Conservation (phyloP, 371 early-diverging fungal genomes). For the Rhizopus microsporus region DNA sequence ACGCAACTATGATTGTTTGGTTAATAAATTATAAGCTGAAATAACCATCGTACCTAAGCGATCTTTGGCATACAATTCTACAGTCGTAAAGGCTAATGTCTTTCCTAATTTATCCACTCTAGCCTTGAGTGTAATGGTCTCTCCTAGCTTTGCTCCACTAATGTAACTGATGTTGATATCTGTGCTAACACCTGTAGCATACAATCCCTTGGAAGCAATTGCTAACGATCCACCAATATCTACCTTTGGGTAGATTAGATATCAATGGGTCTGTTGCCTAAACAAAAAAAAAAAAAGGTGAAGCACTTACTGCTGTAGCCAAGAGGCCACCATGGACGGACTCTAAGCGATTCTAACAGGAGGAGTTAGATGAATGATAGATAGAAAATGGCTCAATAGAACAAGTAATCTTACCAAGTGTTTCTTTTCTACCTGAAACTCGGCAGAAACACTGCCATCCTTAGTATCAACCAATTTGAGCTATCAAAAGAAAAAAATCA, state of each 20-base stretch:
- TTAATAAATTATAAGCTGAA: background rate
- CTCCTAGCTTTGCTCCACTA: slow-evolving; percentile 56
- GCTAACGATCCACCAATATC: slow-evolving; percentile 67
- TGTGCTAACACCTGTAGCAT: slow-evolving; percentile 65
- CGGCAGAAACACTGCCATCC: slow-evolving; percentile 47
- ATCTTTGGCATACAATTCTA: slow-evolving; percentile 52
- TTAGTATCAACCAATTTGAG: slow-evolving; percentile 45
- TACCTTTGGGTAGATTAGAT: slow-evolving; percentile 14
- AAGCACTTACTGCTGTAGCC: slow-evolving; percentile 51
- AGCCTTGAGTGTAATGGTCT: slow-evolving; percentile 51
- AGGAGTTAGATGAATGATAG: background rate
- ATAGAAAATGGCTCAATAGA: background rate
- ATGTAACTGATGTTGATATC: slow-evolving; percentile 65
- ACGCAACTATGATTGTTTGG: slow-evolving; percentile 41
- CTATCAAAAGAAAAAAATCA: slow-evolving; percentile 18
- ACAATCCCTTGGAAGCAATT: slow-evolving; percentile 60
- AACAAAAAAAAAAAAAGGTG: background rate
- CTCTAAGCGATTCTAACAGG: slow-evolving; percentile 54
- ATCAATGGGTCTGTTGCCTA: background rate
- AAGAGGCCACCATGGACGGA: slow-evolving; percentile 66
- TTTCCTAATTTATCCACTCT: slow-evolving; percentile 64
- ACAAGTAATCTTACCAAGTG: slow-evolving; percentile 45
- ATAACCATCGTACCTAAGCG: slow-evolving; percentile 32
- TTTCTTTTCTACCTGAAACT: slow-evolving; percentile 53
- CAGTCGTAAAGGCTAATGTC: slow-evolving; percentile 60